These are phyloP conservation scores for Rosa multiflora DNA, from an alignment of 306 rosid genomes.

Conservation along the genomic window DNA sequence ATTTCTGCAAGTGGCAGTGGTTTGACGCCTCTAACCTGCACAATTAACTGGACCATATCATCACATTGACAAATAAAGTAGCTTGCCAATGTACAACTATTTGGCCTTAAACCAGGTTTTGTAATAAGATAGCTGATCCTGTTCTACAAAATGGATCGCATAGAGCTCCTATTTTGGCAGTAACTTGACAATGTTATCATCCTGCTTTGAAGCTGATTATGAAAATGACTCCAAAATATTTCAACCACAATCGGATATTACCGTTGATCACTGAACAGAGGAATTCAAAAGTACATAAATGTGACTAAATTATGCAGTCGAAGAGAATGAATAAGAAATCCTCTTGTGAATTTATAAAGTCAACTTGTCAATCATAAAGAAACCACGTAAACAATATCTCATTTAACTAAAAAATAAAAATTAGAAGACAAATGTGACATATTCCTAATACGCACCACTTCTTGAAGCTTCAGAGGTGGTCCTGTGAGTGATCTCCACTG, in stretches of 20 bases:
- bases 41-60: slow-evolving; percentile 35
- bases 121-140: neutral
- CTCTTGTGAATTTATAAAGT: neutral
- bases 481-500: slow-evolving; percentile 97
- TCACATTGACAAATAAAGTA: slow-evolving; percentile 14
- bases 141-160: neutral
- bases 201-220: neutral
- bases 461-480: slow-evolving; percentile 99
- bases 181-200: neutral
- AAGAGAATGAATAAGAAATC: slow-evolving; percentile 4
- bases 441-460: slow-evolving; percentile 62
- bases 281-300: neutral
- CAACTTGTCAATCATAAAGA: neutral
- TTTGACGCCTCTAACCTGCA: slow-evolving; percentile 95
- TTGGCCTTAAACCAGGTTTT: neutral
- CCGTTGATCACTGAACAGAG: neutral
- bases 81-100: slow-evolving; percentile 7
- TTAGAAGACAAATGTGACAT: slow-evolving; percentile 7
- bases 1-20: slow-evolving; percentile 83
- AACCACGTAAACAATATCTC: neutral
- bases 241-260: neutral
- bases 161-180: neutral
- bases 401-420: neutral
- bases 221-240: neutral
- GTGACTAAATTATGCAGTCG: neutral